Evolutionary conservation across 2,329 filamentous ascomycete genomes (phyloP).

Genomic region (Fusarium nematophilum): DNA sequence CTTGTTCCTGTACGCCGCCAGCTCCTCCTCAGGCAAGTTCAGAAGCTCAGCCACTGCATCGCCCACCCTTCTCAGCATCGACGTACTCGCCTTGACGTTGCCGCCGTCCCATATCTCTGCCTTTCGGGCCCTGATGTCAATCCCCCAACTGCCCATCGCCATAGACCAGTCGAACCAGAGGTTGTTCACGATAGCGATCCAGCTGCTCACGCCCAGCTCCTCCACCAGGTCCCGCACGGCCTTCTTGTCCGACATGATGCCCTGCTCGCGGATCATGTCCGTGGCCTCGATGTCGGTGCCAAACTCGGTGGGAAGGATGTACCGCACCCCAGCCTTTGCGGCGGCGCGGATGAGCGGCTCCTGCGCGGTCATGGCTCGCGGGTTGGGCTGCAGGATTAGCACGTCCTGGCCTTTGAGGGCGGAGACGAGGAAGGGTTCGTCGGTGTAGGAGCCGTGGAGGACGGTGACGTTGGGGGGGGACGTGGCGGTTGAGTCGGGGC

Average conservation of each 20-base stretch:
- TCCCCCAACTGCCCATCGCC: conserved; percentile 43
- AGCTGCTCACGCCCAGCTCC: conserved; percentile 44
- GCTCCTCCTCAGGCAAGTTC: conserved; percentile 47
- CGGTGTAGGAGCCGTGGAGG: conserved; percentile 59
- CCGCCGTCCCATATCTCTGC: conserved; percentile 48
- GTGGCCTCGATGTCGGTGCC: conserved; percentile 43
- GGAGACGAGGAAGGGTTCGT: conserved; percentile 48
- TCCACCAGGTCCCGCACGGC: conserved; percentile 43
- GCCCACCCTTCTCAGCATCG: conserved; percentile 48
- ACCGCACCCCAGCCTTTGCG: conserved; percentile 45
- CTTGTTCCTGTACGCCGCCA: conserved; percentile 45
- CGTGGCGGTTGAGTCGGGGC: conserved; percentile 53
- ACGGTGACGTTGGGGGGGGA: conserved; percentile 54
- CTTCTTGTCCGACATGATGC: conserved; percentile 41
- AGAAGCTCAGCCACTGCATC: conserved; percentile 50
- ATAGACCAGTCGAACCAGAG: conserved; percentile 50
- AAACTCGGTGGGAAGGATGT: conserved; percentile 48
- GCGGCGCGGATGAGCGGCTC: conserved; percentile 47
- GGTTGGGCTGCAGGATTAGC: conserved; percentile 43
- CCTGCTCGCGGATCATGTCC: conserved; percentile 37
- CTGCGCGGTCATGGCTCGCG: conserved; percentile 34
- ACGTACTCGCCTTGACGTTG: conserved; percentile 42
- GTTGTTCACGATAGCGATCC: conserved; percentile 48
- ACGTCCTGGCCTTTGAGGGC: conserved; percentile 49
- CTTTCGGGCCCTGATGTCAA: conserved; percentile 46